These are phyloP conservation scores for Allium cepa DNA, from an alignment of 106 monocot species.

Conservation along the genomic window DNA sequence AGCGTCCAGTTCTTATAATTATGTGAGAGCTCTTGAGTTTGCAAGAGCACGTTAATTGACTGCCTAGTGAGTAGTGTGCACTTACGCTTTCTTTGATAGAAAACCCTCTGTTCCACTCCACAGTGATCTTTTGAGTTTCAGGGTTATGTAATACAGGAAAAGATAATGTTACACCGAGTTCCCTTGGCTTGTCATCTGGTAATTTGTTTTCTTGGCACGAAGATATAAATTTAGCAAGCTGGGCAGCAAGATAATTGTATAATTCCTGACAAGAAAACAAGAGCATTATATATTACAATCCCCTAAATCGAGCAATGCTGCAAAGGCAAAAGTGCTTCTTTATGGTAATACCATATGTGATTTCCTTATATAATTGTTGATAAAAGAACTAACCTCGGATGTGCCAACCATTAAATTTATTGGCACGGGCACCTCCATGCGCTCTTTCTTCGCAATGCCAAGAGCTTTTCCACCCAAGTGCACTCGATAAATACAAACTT, in stretches of 20 bases:
- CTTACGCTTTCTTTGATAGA: slow-evolving; percentile 25
- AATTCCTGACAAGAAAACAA: slow-evolving; percentile 16
- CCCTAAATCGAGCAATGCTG: neutral
- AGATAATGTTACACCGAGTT: slow-evolving; percentile 19
- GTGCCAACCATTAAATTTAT: slow-evolving; percentile 26
- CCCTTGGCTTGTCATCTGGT: slow-evolving; percentile 3
- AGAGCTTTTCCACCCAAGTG: slow-evolving; percentile 13
- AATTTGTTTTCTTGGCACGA: neutral
- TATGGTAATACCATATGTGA: too few relatives aligned
- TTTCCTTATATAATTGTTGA: too few relatives aligned
- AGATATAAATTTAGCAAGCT: slow-evolving; percentile 16
- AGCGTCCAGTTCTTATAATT: too few relatives aligned
- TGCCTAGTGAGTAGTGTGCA: neutral
- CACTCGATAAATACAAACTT: slow-evolving; percentile 12
- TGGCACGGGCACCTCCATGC: slow-evolving; percentile 19
- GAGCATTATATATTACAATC: neutral
- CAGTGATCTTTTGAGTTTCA: neutral
- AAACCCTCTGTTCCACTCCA: slow-evolving; percentile 27
- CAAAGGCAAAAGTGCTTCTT: neutral
- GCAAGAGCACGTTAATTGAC: too few relatives aligned
- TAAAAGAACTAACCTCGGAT: slow-evolving; percentile 14
- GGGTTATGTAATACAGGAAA: slow-evolving; percentile 22
- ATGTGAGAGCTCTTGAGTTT: too few relatives aligned
- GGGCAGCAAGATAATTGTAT: slow-evolving; percentile 19
- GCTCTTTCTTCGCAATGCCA: slow-evolving; percentile 13